Evolutionary conservation across 2,329 filamentous ascomycete species (phyloP).

Genomic region (Cadophora luteo-olivacea): DNA sequence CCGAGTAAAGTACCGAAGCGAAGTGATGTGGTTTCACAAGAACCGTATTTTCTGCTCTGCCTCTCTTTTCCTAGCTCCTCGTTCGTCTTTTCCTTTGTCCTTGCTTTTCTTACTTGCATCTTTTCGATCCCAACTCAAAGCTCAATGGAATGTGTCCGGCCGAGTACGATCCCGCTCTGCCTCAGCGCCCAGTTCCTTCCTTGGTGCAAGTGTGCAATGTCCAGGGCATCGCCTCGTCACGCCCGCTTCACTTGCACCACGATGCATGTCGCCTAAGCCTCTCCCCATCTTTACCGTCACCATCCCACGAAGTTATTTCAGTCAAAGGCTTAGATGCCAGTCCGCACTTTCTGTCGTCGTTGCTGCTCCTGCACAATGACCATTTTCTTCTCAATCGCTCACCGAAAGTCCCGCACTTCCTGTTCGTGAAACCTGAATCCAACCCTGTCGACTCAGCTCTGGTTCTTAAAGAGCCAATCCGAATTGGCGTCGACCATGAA

Average conservation of each 20-base stretch:
- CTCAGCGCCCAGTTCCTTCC: neutral
- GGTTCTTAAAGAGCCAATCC: conserved; percentile 74
- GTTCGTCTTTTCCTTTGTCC: neutral
- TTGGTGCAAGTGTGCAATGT: neutral
- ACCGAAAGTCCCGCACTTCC: neutral
- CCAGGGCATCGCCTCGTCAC: neutral
- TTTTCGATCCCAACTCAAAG: neutral
- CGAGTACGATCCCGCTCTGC: conserved; percentile 8
- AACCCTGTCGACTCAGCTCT: conserved; percentile 30
- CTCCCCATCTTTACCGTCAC: neutral
- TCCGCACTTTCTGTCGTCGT: neutral
- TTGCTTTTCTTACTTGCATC: conserved; percentile 1
- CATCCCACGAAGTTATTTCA: neutral
- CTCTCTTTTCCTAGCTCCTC: neutral
- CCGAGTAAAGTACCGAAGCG: conserved; percentile 7
- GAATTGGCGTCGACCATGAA: conserved; percentile 77
- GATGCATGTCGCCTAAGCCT: conserved; percentile 4
- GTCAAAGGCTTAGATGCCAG: conserved; percentile 9
- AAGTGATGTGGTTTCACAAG: conserved; percentile 7
- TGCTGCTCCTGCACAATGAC: conserved; percentile 1
- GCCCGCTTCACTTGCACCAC: neutral
- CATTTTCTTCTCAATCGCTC: conserved; percentile 1
- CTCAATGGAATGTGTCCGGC: neutral
- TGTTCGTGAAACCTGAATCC: conserved; percentile 8
- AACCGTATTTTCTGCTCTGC: conserved; percentile 13